Percentiles rank a stretch among this genome's conserved stretches.
Evolutionary conservation across 352 stramenopile genomes (phyloP).

Genomic region (Phytophthora citrophthora): DNA sequence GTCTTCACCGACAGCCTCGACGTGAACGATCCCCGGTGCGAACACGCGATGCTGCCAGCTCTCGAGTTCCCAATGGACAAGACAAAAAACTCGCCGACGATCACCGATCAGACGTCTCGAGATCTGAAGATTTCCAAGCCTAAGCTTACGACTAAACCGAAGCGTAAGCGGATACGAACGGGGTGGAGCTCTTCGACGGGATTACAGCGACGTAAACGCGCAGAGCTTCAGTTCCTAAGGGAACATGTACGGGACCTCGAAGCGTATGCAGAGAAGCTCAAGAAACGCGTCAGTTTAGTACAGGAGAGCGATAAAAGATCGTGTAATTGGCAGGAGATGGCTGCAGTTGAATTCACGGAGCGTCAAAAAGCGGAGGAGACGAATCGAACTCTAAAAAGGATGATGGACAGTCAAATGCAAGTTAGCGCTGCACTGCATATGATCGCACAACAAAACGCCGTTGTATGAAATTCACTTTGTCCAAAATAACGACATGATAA

Average conservation of each 20-base stretch:
- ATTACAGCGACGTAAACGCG: conserved; percentile 32
- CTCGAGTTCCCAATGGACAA: not conserved
- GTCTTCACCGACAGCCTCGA: not conserved
- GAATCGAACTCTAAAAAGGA: conserved; percentile 24
- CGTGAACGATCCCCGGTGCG: not conserved
- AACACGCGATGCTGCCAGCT: conserved; percentile 1
- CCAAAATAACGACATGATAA: not conserved
- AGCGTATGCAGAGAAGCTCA: conserved; percentile 19
- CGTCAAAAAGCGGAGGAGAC: conserved; percentile 28
- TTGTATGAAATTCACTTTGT: not conserved
- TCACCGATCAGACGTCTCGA: not conserved
- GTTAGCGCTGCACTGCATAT: conserved; percentile 3
- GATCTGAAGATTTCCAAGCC: not conserved
- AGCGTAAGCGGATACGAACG: conserved; percentile 26
- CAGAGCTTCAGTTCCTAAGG: conserved; percentile 28
- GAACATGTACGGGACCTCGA: conserved; percentile 30
- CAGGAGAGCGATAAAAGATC: not conserved
- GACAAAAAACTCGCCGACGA: conserved; percentile 2
- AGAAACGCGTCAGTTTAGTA: conserved; percentile 1
- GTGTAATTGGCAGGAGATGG: conserved; percentile 27
- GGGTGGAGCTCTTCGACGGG: conserved; percentile 34
- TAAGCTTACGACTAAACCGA: conserved; percentile 2
- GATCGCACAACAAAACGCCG: conserved; percentile 1
- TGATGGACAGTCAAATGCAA: conserved; percentile 23
- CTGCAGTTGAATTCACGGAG: conserved; percentile 9